Conservation (phyloP, 2,329 filamentous ascomycete species). For the Talaromyces sp. region DNA sequence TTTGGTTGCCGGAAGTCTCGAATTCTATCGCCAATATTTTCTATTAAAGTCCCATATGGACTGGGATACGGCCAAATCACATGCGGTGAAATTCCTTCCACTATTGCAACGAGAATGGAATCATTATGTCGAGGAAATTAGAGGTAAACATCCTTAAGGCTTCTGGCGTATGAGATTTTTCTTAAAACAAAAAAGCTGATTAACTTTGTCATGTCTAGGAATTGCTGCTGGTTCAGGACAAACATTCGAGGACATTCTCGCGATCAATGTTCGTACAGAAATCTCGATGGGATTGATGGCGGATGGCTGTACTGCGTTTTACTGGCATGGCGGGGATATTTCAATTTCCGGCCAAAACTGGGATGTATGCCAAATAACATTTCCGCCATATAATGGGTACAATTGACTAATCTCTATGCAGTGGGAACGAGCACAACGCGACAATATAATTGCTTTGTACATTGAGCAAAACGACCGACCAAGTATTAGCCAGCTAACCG, state of each 20-base stretch:
- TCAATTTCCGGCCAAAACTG: conserved; percentile 2
- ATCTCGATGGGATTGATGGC: background rate
- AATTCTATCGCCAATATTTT: background rate
- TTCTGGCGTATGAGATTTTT: background rate
- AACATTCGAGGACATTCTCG: background rate
- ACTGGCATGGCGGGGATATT: background rate
- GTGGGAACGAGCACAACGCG: background rate
- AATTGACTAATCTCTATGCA: background rate
- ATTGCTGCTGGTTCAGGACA: background rate
- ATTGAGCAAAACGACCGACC: background rate
- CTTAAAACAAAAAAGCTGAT: background rate
- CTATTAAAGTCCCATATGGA: background rate
- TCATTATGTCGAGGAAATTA: background rate
- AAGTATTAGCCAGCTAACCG: background rate
- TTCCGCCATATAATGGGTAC: background rate
- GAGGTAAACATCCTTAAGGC: background rate
- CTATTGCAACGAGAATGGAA: background rate
- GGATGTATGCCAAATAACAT: background rate
- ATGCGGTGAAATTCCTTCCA: conserved; percentile 1
- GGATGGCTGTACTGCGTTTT: background rate
- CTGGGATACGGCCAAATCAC: background rate
- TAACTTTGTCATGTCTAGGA: background rate
- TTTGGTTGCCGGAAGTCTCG: background rate
- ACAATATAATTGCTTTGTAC: background rate
- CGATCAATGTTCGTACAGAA: background rate